Percentiles rank a stretch among this genome's conserved stretches.
These are phyloP conservation scores for Croton setiger DNA, from an alignment of 441 rosid species.

Conservation along the genomic window DNA sequence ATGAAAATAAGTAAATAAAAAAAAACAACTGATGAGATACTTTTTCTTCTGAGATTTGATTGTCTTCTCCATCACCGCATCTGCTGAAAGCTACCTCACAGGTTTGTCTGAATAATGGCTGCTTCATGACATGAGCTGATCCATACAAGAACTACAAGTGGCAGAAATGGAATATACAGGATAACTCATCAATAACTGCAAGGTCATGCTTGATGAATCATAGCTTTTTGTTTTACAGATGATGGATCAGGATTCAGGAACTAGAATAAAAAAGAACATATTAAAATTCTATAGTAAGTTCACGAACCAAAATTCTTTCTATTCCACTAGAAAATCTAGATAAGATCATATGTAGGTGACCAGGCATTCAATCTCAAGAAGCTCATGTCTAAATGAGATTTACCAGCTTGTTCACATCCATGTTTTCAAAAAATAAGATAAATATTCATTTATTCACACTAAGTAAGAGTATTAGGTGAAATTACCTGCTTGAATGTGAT, in stretches of 20 bases:
- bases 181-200: neutral
- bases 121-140: conserved; percentile 68
- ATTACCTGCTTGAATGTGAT: conserved; percentile 87
- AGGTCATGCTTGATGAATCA: neutral
- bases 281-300: neutral
- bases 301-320: neutral
- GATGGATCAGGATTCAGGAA: neutral
- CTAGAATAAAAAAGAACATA: neutral
- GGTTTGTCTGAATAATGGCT: conserved; percentile 56
- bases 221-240: neutral
- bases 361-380: conserved; percentile 1
- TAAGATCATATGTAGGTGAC: neutral
- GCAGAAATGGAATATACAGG: conserved; percentile 6
- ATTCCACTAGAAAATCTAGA: neutral
- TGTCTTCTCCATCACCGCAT: conserved; percentile 45
- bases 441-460: neutral
- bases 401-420: neutral
- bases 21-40: conserved; percentile 33
- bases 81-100: conserved; percentile 62
- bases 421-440: neutral
- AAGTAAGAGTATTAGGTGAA: neutral
- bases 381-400: neutral
- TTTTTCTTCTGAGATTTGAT: conserved; percentile 50
- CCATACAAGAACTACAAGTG: conserved; percentile 79
- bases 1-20: conserved; percentile 5